These are phyloP conservation scores for Colletotrichum eleusines DNA, from an alignment of 2,329 filamentous ascomycete species.

Conservation along the genomic window DNA sequence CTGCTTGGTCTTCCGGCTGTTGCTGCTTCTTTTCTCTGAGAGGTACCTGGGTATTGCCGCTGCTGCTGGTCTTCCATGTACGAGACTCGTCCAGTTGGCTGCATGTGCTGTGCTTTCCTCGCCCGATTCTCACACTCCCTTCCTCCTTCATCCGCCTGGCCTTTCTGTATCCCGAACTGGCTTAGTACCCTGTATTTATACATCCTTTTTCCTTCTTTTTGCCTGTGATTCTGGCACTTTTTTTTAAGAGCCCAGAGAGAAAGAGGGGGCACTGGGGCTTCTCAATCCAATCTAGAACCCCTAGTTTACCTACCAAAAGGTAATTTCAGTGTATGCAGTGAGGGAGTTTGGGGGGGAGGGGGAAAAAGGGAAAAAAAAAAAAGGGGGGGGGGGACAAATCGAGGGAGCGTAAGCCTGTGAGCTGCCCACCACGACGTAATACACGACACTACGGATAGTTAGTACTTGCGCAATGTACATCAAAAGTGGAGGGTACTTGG, in stretches of 20 bases:
- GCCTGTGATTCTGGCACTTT: conserved; percentile 5
- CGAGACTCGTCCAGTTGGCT: background rate
- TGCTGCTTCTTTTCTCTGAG: background rate
- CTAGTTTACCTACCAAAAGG: conserved; percentile 20
- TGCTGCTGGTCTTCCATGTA: background rate
- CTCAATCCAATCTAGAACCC: conserved; percentile 7
- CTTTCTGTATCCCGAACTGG: background rate
- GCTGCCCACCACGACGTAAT: background rate
- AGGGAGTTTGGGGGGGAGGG: too few relatives aligned
- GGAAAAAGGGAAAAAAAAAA: background rate
- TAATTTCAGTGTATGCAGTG: background rate
- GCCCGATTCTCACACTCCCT: background rate
- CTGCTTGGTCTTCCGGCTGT: background rate
- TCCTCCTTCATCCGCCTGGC: background rate
- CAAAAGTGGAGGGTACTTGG: conserved; percentile 32
- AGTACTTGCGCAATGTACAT: conserved; percentile 28
- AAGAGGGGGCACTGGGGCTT: conserved; percentile 12
- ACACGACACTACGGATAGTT: background rate
- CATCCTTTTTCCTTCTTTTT: background rate
- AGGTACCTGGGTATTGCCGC: background rate
- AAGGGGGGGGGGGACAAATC: too few relatives aligned
- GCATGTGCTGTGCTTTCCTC: too few relatives aligned
- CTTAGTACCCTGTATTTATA: background rate
- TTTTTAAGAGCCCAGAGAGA: background rate
- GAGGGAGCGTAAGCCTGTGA: conserved; percentile 5